Base-by-base conservation (phyloP, 2,329 filamentous ascomycete species). In the Fusarium coicis region DNA sequence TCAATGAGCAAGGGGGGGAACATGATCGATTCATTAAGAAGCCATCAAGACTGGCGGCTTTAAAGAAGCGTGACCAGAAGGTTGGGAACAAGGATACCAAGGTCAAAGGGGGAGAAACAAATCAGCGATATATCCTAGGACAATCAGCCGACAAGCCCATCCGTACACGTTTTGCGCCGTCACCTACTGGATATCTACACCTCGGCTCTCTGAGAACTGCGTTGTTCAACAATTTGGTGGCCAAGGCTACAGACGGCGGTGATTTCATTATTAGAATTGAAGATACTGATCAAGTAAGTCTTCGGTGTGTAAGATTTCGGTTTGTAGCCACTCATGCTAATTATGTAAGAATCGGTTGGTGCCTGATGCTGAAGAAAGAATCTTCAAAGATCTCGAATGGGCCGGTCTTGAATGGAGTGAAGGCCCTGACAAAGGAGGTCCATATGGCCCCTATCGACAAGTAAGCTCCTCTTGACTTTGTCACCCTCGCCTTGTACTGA, bases 191-290 rank as follows among this genome's bases (percentile, higher is more conserved):
- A 3, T 95, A 96, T 77, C 87, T 99, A 30, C 96, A 99, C 82
- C 86, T 99, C 18, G 96, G 96, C 8, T 97, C 95, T 1, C 83
- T 99, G 40, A 88, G 96, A 66, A 99, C 96, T 1, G 97, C 97
- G 0, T 83, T 99, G n/a, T 98, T 95, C 85, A 98, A 97, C 79
- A 98, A 96, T 75, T 85, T 99, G 9, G 87, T 97, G n/a, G 95
- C 96, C 1, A 93, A 92, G 78, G 90, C 92, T 6, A 97, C 96
- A 0, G 78, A 79, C 6, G 92, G 93, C 9, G 96, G 96, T 11
- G 93, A 97, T 80, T 99, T 99, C 78, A 83, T 99, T 16, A 84
- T 99, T 55, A 91, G 96, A 15, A 91, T 99, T 72, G 96, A 99
- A 84, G 96, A 99, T 81, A 99, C 96, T 9, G 96, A 98, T 83